phyloP scores from a whole-genome alignment of 2,329 filamentous ascomycete species.

The Colletotrichum destructivum region DNA sequence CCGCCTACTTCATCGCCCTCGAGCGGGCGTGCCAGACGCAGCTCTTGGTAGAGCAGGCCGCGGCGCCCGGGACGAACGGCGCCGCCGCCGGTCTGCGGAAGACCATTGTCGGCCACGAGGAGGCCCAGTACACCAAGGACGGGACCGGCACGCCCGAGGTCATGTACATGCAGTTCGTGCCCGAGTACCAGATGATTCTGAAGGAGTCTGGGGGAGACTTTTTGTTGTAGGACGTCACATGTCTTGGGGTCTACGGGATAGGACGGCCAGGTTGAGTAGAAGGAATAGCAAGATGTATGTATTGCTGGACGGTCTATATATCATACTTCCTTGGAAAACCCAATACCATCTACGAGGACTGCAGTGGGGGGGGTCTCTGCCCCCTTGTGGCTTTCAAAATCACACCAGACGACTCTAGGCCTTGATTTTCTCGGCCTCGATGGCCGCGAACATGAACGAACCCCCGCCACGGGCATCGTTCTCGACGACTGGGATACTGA shows the following conservation, averaged over 20 bases:
- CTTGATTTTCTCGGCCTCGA: slow-evolving; percentile 16
- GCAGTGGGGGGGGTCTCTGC: background rate
- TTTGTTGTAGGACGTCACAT: slow-evolving; percentile 41
- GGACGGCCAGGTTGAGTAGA: too few relatives aligned
- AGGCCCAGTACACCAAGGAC: slow-evolving; percentile 53
- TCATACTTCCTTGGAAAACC: background rate
- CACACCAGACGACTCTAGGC: background rate
- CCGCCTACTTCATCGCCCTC: slow-evolving; percentile 76
- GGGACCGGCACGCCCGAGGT: slow-evolving; percentile 47
- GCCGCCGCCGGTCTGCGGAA: slow-evolving; percentile 50
- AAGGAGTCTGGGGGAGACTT: slow-evolving; percentile 52
- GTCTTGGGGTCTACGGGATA: too few relatives aligned
- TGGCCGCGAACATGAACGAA: slow-evolving; percentile 32
- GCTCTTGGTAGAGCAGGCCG: slow-evolving; percentile 75
- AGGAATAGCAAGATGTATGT: slow-evolving; percentile 40
- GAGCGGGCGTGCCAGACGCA: slow-evolving; percentile 79
- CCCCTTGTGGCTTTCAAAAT: background rate
- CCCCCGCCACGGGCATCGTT: slow-evolving; percentile 28
- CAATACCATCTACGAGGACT: background rate
- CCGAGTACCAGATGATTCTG: slow-evolving; percentile 51
- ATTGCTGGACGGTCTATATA: slow-evolving; percentile 37
- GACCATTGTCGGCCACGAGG: slow-evolving; percentile 57
- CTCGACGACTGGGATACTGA: slow-evolving; percentile 30
- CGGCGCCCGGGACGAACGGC: slow-evolving; percentile 35
- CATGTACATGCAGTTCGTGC: slow-evolving; percentile 55